phyloP scores from a whole-genome alignment of 805 yeast species.

The Yarrowia keelungensis region DNA sequence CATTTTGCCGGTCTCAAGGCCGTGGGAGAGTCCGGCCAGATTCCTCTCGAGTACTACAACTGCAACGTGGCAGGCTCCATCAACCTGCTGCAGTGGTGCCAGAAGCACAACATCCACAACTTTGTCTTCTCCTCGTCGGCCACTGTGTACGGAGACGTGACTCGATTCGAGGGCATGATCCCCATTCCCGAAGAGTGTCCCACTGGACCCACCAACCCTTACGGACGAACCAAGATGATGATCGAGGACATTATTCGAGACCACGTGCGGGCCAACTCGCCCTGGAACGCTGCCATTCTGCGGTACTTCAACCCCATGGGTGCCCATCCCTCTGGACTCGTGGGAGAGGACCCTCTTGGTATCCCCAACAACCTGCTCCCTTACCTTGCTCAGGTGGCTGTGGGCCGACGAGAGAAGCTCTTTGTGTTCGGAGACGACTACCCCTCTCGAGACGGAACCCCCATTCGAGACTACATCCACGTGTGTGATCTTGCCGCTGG shows the following conservation, averaged over 20 bases:
- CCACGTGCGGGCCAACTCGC: slow-evolving; percentile 53
- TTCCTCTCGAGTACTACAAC: slow-evolving; percentile 72
- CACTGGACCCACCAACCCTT: slow-evolving; percentile 75
- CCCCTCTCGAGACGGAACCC: slow-evolving; percentile 76
- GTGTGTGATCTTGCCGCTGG: slow-evolving; percentile 82
- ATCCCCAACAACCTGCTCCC: slow-evolving; percentile 80
- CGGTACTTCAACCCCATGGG: slow-evolving; percentile 87
- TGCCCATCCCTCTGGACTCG: slow-evolving; percentile 79
- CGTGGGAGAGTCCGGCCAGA: slow-evolving; percentile 75
- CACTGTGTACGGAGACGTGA: slow-evolving; percentile 83
- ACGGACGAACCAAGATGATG: slow-evolving; percentile 72
- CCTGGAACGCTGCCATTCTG: slow-evolving; percentile 60
- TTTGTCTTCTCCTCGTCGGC: slow-evolving; percentile 81
- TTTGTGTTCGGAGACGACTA: slow-evolving; percentile 77
- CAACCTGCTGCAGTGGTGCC: slow-evolving; percentile 61
- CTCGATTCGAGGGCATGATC: slow-evolving; percentile 71
- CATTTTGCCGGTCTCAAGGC: slow-evolving; percentile 88
- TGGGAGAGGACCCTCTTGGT: slow-evolving; percentile 84
- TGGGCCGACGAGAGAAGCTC: slow-evolving; percentile 70
- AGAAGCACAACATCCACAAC: slow-evolving; percentile 55
- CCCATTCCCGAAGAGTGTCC: slow-evolving; percentile 84
- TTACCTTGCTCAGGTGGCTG: slow-evolving; percentile 77
- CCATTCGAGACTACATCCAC: slow-evolving; percentile 81
- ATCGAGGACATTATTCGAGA: slow-evolving; percentile 70
- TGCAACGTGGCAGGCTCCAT: slow-evolving; percentile 73